Evolutionary conservation across 1,139 yeast species (phyloP).

Genomic region (Magnusiomyces sp.): DNA sequence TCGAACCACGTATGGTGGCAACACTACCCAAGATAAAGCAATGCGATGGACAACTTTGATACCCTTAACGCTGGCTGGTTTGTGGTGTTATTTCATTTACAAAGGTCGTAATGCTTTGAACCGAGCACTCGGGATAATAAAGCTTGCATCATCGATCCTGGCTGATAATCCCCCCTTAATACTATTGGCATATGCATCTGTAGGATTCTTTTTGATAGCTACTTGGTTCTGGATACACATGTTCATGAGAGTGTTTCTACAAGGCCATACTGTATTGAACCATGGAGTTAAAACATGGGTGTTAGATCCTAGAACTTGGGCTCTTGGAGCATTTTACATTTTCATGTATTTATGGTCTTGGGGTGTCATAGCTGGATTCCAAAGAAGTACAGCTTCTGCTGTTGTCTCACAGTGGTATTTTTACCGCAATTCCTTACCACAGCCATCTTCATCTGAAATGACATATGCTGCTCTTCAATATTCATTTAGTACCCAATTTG

Average conservation of each 20-base stretch:
- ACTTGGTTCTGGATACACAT: conserved; percentile 33
- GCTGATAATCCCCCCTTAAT: conserved; percentile 28
- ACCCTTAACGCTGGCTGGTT: conserved; percentile 27
- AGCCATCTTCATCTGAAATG: conserved; percentile 20
- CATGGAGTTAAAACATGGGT: conserved; percentile 26
- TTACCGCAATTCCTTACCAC: conserved; percentile 26
- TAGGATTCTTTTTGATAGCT: conserved; percentile 25
- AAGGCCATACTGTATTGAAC: conserved; percentile 26
- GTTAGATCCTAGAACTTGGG: conserved; percentile 29
- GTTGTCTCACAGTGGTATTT: conserved; percentile 37
- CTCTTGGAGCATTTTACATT: conserved; percentile 32
- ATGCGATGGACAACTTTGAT: conserved; percentile 33
- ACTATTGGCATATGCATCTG: conserved; percentile 26
- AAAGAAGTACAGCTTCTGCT: conserved; percentile 31
- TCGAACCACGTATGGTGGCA: conserved; percentile 29
- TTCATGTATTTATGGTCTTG: conserved; percentile 38
- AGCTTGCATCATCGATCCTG: conserved; percentile 31
- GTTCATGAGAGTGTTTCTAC: conserved; percentile 32
- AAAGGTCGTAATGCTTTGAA: conserved; percentile 28
- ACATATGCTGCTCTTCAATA: conserved; percentile 24
- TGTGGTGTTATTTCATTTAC: conserved; percentile 31
- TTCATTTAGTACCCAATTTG: conserved; percentile 31
- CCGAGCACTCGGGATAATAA: conserved; percentile 33
- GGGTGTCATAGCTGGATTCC: conserved; percentile 35
- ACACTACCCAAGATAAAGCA: conserved; percentile 31